Evolutionary conservation across 2,329 filamentous ascomycete species (phyloP).

Genomic region (Aspergillus arachidicola): DNA sequence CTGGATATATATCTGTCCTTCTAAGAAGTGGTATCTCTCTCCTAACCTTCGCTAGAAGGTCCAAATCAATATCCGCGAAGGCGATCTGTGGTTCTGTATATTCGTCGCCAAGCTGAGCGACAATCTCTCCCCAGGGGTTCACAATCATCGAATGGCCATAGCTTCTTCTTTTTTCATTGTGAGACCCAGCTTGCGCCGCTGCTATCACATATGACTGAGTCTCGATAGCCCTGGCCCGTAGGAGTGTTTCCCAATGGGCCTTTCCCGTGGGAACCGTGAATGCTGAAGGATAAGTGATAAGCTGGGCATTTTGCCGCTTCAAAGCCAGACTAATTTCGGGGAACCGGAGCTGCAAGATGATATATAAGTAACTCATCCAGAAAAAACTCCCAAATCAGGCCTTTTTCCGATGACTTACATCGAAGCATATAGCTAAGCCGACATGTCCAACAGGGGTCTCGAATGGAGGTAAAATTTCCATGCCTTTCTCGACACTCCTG

Average conservation of each 20-base stretch:
- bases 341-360: conserved; percentile 66
- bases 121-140: conserved; percentile 80
- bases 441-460: conserved; percentile 73
- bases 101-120: conserved; percentile 62
- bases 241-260: conserved; percentile 81
- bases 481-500: conserved; percentile 69
- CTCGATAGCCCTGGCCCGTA: conserved; percentile 83
- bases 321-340: conserved; percentile 73
- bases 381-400: neutral
- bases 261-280: conserved; percentile 85
- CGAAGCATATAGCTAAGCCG: conserved; percentile 85
- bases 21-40: conserved; percentile 60
- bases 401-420: conserved; percentile 50
- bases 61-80: conserved; percentile 58
- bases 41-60: conserved; percentile 54
- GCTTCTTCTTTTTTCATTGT: conserved; percentile 74
- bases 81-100: conserved; percentile 50
- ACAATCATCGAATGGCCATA: conserved; percentile 87
- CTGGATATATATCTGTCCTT: conserved; percentile 55
- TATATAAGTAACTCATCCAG: neutral
- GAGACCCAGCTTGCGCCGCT: conserved; percentile 76
- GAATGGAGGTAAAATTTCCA: conserved; percentile 67
- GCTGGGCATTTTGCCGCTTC: conserved; percentile 67
- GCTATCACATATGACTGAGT: conserved; percentile 86
- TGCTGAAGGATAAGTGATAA: conserved; percentile 84